Evolutionary conservation across 768 basidiomycete species (phyloP), one percentile per base, ranked within the genome.

Genomic region (Amanita molliuscula): DNA sequence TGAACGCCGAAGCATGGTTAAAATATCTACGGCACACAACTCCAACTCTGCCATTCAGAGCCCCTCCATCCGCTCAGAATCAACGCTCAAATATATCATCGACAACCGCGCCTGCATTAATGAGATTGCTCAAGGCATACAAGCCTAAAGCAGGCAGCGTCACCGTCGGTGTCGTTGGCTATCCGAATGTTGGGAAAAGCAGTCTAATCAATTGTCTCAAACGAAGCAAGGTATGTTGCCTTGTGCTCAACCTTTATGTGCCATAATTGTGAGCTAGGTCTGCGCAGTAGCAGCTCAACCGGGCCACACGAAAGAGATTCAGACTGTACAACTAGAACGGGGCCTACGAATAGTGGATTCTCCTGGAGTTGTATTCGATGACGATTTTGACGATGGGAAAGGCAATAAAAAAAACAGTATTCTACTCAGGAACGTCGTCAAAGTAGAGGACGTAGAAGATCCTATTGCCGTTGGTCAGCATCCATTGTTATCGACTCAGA

Each of bases 151-250:
- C 79, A 0, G 79, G 82, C 28, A 85, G 79, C 54, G 72, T 90
- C 45, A 92, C 89, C 0, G 77, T 95, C 44, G 92, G 92, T 13
- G 88, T 98, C 15, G 88, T 97, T 3, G 95, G 95, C 1, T 95
- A 92, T 66, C 95, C 95, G 1, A 98, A 98, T 64, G 95, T 98
- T 41, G 95, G 95, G 11, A 98, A 98, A 69, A 94, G 90, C 50
- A 88, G 83, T 59, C 61, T 98, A 51, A 93, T 99, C 64, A 98
- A 98, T 64, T 86, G 89, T 38, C 68, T 99, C 46, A 93, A 92
- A 65, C 70, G 91, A 33, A 78, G 81, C 53, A 92, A 88, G 67
- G 85, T 84, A 20, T 1, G 67, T 56, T 34, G 21, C 31, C 13
- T 20, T 47, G 21, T 38, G 33, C 44, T 8, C 29, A 29, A n/a